Conservation (phyloP, 108 stramenopile genomes). For the Cyclotella choctawhatcheeana region DNA sequence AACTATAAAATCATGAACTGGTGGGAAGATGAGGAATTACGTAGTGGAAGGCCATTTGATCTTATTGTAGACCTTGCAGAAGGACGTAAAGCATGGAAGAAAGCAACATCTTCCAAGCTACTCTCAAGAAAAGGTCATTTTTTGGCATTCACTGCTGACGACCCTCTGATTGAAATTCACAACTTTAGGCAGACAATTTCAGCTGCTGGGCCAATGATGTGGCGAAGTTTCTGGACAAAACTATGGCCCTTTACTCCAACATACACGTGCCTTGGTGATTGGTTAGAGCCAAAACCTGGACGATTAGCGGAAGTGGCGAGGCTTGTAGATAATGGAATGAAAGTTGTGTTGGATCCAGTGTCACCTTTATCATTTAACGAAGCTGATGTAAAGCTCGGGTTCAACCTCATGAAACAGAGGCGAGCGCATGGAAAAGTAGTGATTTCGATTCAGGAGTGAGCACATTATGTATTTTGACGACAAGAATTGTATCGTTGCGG, state of each 20-base stretch:
- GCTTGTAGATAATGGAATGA: slow-evolving; percentile 58
- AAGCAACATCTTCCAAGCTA: slow-evolving; percentile 40
- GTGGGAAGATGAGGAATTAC: slow-evolving; percentile 53
- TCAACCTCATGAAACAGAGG: slow-evolving; percentile 55
- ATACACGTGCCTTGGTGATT: not conserved
- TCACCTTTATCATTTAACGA: slow-evolving; percentile 73
- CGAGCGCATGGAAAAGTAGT: slow-evolving; percentile 77
- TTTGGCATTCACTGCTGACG: slow-evolving; percentile 39
- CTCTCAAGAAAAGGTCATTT: slow-evolving; percentile 39
- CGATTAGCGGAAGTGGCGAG: slow-evolving; percentile 30
- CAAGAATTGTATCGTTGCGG: too few species aligned
- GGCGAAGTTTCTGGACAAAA: slow-evolving; percentile 44
- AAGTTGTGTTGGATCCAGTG: slow-evolving; percentile 63
- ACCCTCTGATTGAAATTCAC: slow-evolving; percentile 45
- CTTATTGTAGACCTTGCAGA: slow-evolving; percentile 56
- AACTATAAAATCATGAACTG: slow-evolving; percentile 58
- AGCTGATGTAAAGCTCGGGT: slow-evolving; percentile 71
- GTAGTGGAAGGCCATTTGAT: slow-evolving; percentile 40
- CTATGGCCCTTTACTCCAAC: slow-evolving; percentile 34
- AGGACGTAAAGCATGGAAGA: slow-evolving; percentile 48
- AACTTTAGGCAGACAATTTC: slow-evolving; percentile 46
- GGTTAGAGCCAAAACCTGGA: slow-evolving; percentile 33
- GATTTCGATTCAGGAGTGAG: slow-evolving; percentile 16
- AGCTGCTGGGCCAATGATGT: slow-evolving; percentile 42
- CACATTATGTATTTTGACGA: too few species aligned